Evolutionary conservation across 2,329 filamentous ascomycete species (phyloP).

Genomic region (Simplicillium aogashimaense): DNA sequence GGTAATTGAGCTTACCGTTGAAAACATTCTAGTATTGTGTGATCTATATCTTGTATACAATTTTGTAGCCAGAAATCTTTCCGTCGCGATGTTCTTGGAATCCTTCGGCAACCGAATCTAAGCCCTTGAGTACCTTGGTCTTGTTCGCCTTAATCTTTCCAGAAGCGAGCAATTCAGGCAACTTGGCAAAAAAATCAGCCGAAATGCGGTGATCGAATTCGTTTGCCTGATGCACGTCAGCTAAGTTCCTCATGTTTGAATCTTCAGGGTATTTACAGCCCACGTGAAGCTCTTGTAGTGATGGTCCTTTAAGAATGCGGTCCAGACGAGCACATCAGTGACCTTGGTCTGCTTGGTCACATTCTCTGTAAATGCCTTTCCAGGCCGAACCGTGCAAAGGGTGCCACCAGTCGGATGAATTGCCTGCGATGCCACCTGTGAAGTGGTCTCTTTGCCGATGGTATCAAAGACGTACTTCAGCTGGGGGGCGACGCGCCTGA

Average conservation of each 20-base stretch:
- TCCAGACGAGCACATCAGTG: slow-evolving; percentile 32
- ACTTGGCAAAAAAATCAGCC: slow-evolving; percentile 23
- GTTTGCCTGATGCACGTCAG: slow-evolving; percentile 15
- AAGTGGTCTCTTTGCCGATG: slow-evolving; percentile 27
- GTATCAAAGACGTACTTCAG: slow-evolving; percentile 29
- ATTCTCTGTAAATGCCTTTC: slow-evolving; percentile 25
- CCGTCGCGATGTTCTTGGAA: slow-evolving; percentile 27
- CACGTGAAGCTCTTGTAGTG: slow-evolving; percentile 22
- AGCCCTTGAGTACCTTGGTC: slow-evolving; percentile 16
- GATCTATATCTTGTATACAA: slow-evolving; percentile 20
- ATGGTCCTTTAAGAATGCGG: slow-evolving; percentile 28
- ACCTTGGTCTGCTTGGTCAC: slow-evolving; percentile 21
- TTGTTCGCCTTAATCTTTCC: slow-evolving; percentile 24
- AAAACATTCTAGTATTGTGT: neutral
- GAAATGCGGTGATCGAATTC: slow-evolving; percentile 24
- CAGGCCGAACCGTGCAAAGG: slow-evolving; percentile 30
- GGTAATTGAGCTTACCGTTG: no score
- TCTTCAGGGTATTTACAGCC: slow-evolving; percentile 18
- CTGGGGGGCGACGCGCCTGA: slow-evolving; percentile 18
- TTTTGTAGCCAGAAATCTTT: slow-evolving; percentile 27
- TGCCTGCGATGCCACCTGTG: slow-evolving; percentile 18
- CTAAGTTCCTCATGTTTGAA: neutral
- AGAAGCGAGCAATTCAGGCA: slow-evolving; percentile 21
- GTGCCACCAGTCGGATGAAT: slow-evolving; percentile 15
- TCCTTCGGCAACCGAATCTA: slow-evolving; percentile 20